phyloP scores from a whole-genome alignment of 495 filamentous ascomycete species.

The Talaromyces liani region DNA sequence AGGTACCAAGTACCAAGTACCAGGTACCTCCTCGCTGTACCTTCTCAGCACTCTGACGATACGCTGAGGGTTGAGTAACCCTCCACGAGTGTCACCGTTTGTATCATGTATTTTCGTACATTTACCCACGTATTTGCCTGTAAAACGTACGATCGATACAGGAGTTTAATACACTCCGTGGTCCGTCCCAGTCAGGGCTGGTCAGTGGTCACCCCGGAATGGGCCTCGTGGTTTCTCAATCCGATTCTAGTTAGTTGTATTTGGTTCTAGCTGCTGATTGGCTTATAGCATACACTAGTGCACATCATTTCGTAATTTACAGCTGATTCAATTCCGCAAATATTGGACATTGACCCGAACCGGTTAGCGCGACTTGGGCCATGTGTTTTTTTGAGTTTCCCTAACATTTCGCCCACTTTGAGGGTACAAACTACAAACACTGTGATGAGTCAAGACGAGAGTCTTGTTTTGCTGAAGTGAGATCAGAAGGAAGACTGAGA shows the following conservation, averaged over 20 bases:
- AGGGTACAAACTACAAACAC: background rate
- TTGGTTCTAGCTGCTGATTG: background rate
- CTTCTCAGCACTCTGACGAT: background rate
- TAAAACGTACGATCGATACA: background rate
- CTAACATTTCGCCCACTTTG: background rate
- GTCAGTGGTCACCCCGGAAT: background rate
- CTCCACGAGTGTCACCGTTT: background rate
- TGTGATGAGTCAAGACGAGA: too few relatives aligned
- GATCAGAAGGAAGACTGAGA: background rate
- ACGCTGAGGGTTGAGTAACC: background rate
- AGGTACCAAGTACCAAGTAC: background rate
- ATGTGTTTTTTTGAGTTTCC: background rate
- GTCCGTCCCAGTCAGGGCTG: background rate
- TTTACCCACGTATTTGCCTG: too few relatives aligned
- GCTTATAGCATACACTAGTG: background rate
- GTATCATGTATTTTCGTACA: too few relatives aligned
- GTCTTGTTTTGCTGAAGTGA: too few relatives aligned
- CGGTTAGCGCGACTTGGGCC: background rate
- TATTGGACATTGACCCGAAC: background rate
- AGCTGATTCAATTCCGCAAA: background rate
- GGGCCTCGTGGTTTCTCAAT: background rate
- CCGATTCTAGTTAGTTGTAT: background rate
- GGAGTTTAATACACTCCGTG: background rate
- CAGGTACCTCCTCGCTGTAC: background rate
- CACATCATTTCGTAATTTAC: conserved; percentile 1